phyloP scores from a whole-genome alignment of 2,329 filamentous ascomycete genomes.

The Aspergillus versicolor region DNA sequence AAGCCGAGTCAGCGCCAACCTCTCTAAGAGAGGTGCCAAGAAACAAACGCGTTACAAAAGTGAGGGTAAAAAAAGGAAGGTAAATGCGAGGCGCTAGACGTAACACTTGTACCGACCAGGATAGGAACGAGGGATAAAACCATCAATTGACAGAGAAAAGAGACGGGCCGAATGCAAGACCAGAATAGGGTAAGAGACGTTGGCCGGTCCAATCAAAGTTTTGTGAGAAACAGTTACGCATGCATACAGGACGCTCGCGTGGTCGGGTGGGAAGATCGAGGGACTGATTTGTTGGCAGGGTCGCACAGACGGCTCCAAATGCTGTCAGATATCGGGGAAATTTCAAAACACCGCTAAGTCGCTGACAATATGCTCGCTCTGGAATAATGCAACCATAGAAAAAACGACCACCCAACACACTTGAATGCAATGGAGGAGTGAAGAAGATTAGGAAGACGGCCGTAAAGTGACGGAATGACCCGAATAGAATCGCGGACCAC shows the following conservation, averaged over 20 bases:
- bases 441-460: not conserved
- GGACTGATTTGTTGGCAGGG: not conserved
- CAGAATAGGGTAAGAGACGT: not conserved
- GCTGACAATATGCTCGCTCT: slow-evolving; percentile 12
- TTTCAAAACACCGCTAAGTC: slow-evolving; percentile 13
- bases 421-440: slow-evolving; percentile 15
- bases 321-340: slow-evolving; percentile 10
- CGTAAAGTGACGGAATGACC: not conserved
- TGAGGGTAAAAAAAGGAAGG: not conserved
- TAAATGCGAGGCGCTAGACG: not conserved
- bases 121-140: not conserved
- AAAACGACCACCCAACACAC: slow-evolving; percentile 14
- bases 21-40: not conserved
- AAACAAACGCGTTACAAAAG: not conserved
- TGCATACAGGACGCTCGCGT: not conserved
- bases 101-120: not conserved
- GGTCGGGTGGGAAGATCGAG: slow-evolving; percentile 1
- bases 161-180: slow-evolving; percentile 2
- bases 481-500: not conserved
- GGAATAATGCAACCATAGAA: slow-evolving; percentile 9
- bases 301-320: slow-evolving; percentile 6
- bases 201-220: not conserved
- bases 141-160: not conserved
- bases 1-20: not conserved
- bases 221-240: not conserved